Evolutionary conservation across 1,284 basidiomycete species (phyloP).

Genomic region (Anthracocystis walkeri): DNA sequence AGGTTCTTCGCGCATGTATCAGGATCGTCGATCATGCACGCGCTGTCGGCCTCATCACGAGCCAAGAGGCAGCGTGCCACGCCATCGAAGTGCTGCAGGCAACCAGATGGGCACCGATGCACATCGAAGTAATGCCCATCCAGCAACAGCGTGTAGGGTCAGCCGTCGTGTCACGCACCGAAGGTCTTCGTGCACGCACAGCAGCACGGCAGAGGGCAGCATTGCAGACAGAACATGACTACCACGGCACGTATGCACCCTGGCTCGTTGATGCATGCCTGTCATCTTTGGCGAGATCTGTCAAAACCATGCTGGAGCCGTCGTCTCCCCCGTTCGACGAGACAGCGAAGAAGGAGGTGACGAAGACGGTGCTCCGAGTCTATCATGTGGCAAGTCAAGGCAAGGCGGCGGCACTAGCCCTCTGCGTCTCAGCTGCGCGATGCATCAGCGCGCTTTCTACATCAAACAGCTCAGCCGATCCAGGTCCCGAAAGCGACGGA

Average conservation of each 20-base stretch:
- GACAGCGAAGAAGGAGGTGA: slow-evolving; percentile 1
- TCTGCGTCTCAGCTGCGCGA: slow-evolving; percentile 38
- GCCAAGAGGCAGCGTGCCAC: slow-evolving; percentile 25
- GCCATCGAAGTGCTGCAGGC: slow-evolving; percentile 34
- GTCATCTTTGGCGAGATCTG: slow-evolving; percentile 7
- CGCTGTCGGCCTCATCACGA: slow-evolving; percentile 8
- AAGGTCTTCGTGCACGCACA: slow-evolving; percentile 29
- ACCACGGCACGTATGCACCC: slow-evolving; percentile 30
- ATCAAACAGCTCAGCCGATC: neutral
- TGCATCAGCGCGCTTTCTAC: slow-evolving; percentile 15
- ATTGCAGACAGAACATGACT: slow-evolving; percentile 19
- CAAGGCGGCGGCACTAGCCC: slow-evolving; percentile 28
- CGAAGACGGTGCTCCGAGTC: slow-evolving; percentile 22
- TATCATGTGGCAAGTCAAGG: slow-evolving; percentile 28
- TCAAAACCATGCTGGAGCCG: neutral
- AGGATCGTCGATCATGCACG: slow-evolving; percentile 23
- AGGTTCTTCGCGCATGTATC: slow-evolving; percentile 37
- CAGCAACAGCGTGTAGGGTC: slow-evolving; percentile 14
- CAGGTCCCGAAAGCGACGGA: slow-evolving; percentile 9
- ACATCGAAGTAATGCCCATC: slow-evolving; percentile 15
- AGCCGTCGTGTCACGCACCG: slow-evolving; percentile 15
- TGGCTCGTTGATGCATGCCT: slow-evolving; percentile 39
- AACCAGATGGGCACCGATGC: slow-evolving; percentile 32
- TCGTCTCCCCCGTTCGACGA: neutral
- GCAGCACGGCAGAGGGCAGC: slow-evolving; percentile 22